Evolutionary conservation across 1,139 yeast species (phyloP).

Genomic region (Magnusiomyces sp.): DNA sequence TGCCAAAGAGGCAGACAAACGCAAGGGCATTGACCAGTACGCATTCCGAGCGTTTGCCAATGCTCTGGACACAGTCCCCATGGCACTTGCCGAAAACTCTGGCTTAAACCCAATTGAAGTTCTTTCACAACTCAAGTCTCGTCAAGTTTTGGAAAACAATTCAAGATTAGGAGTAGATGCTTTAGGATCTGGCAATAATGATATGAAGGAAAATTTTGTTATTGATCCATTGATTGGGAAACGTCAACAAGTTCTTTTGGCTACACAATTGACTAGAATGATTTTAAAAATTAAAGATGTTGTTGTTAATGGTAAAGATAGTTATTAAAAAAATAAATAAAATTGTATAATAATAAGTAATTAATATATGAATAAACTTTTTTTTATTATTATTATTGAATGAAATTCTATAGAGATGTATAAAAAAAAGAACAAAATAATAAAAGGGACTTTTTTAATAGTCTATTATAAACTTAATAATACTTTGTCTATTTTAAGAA

Average conservation of each 20-base stretch:
- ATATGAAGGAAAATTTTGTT: slow-evolving; percentile 90
- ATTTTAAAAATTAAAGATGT: slow-evolving; percentile 93
- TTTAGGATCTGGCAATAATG: slow-evolving; percentile 65
- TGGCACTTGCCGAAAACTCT: slow-evolving; percentile 93
- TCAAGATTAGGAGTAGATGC: slow-evolving; percentile 88
- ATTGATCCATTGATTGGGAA: slow-evolving; percentile 96
- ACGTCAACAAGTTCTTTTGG: slow-evolving; percentile 88
- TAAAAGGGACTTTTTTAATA: no score
- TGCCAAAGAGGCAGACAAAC: slow-evolving; percentile 83
- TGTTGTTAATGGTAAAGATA: slow-evolving; percentile 83
- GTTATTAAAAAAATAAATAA: slow-evolving; percentile 24
- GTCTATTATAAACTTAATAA: no score
- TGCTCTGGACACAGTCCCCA: slow-evolving; percentile 87
- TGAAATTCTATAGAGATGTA: neutral
- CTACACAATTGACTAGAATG: slow-evolving; percentile 97
- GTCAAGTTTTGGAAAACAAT: slow-evolving; percentile 66
- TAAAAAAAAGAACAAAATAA: neutral
- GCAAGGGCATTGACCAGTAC: slow-evolving; percentile 92
- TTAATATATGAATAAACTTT: neutral
- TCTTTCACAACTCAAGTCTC: slow-evolving; percentile 71
- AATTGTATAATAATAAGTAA: neutral
- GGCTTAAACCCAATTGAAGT: slow-evolving; percentile 93
- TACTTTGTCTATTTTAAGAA: no score
- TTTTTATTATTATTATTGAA: neutral
- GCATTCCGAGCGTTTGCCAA: slow-evolving; percentile 92